Base-by-base conservation (phyloP, 768 basidiomycete species). In the Galerina marginata region DNA sequence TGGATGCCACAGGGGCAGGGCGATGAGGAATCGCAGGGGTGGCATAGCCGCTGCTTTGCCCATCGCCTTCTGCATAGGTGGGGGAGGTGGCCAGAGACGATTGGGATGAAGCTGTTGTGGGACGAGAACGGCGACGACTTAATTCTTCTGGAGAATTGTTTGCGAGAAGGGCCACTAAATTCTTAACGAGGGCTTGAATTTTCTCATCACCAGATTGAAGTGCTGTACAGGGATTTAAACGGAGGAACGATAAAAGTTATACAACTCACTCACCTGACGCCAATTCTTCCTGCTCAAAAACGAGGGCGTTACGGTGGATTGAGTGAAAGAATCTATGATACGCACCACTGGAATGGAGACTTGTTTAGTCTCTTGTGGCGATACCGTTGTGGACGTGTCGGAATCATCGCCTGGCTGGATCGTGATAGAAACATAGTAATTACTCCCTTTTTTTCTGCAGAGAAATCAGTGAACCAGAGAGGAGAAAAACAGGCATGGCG, bases 401-500 rank as follows among this genome's bases (percentile, higher is more conserved):
- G 44, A 39, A 12, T 46, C 55, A 51, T 44, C 60, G 2, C 56
- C 49, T 42, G 60, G 14, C n/a, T 61, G 42, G 25, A 61, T 43
- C 7, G 60, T 61, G 15, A 61, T 61, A 47, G 60, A 61, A 33
- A 61, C 29, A 11, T 48, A 45, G 49, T 61, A 61, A 15, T 44
- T 61, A 29, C 47, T 61, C 47, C 53, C 45, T 15, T 49, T 48
- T 43, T 45, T 61, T 40, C 60, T 56, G 43, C n/a, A 20, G 14
- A 29, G 33, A 40, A 37, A 11, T 4, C 20, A 20, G 6, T 29
- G n/a, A 43, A 14, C 11, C 11, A 6, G 7, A 20, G 29, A 6
- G 36, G 23, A 47, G n/a, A 16, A 15, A 40, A 1, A 14, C 6
- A 48, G 25, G 9, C n/a, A 33, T 6, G n/a, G 6, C 45, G 26